Evolutionary conservation across 257 asterid species (phyloP).

Genomic region (Lycium ferocissimum): DNA sequence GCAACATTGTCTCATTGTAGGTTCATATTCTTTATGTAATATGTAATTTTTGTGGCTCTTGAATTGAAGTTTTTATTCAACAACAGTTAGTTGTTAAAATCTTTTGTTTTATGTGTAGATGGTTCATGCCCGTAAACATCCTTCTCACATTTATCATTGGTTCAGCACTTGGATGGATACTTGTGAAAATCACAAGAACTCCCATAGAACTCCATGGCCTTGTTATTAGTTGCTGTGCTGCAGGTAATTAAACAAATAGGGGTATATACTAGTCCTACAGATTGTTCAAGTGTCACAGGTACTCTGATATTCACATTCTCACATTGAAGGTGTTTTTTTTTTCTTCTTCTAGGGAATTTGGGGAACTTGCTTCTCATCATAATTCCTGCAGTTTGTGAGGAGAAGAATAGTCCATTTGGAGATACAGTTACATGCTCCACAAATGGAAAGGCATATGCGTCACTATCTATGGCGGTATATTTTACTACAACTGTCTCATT

Average conservation of each 20-base stretch:
- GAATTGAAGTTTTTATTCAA: background rate
- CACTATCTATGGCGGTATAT: slow-evolving; percentile 49
- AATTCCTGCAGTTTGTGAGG: slow-evolving; percentile 47
- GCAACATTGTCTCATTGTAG: slow-evolving; percentile 38
- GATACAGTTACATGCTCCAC: slow-evolving; percentile 40
- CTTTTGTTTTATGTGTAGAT: slow-evolving; percentile 29
- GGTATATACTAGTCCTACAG: too few species aligned
- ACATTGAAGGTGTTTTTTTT: background rate
- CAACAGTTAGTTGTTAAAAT: background rate
- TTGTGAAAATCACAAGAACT: slow-evolving; percentile 40
- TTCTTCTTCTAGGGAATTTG: slow-evolving; percentile 39
- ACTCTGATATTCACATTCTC: background rate
- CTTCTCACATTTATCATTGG: slow-evolving; percentile 45
- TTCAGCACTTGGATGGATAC: slow-evolving; percentile 48
- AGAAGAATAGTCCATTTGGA: slow-evolving; percentile 47
- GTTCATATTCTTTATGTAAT: slow-evolving; percentile 18
- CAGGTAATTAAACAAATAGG: slow-evolving; percentile 29
- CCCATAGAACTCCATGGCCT: slow-evolving; percentile 44
- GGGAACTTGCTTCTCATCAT: slow-evolving; percentile 49
- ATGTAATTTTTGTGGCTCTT: background rate
- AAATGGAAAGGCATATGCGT: slow-evolving; percentile 46
- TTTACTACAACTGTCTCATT: too few species aligned
- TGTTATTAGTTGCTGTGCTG: slow-evolving; percentile 52
- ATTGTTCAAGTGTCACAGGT: too few species aligned
- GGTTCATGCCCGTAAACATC: slow-evolving; percentile 52